Conservation (phyloP, 75 land plant species). For the Pseudotsuga menziesii region DNA sequence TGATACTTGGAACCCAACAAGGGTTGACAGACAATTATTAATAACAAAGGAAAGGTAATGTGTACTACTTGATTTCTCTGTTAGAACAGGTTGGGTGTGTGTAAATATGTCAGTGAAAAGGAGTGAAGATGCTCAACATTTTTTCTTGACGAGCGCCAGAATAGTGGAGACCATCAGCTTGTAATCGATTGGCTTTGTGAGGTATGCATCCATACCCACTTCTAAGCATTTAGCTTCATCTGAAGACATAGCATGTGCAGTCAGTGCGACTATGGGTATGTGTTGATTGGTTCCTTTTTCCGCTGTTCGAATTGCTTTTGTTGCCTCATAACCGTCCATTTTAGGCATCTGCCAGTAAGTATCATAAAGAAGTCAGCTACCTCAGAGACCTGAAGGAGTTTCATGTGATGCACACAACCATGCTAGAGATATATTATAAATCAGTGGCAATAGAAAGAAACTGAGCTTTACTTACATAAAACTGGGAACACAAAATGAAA, state of each 20-base stretch:
- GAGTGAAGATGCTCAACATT: neutral
- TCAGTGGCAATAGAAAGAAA: neutral
- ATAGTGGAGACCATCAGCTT: constrained; percentile 78
- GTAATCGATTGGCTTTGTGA: constrained; percentile 84
- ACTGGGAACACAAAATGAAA: neutral
- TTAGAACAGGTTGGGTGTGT: neutral
- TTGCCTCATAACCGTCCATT: constrained; percentile 92
- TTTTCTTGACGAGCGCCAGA: constrained; percentile 44
- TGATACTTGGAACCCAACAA: neutral
- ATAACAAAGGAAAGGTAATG: neutral
- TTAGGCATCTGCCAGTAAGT: constrained; percentile 65
- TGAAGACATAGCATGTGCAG: constrained; percentile 87
- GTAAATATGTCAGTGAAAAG: neutral
- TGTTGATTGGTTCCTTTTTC: constrained; percentile 55
- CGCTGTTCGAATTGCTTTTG: constrained; percentile 53
- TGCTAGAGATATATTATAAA: neutral
- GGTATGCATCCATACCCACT: constrained; percentile 91
- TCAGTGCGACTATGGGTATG: constrained; percentile 80
- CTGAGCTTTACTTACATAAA: neutral
- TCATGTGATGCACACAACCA: neutral
- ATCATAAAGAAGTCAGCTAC: neutral
- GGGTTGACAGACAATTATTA: neutral
- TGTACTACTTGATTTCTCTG: neutral
- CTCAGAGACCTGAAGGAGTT: neutral
- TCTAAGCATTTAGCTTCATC: constrained; percentile 85